Evolutionary conservation across 768 basidiomycete species (phyloP), one percentile per base, ranked within the genome.

Genomic region (Mycena rosella): DNA sequence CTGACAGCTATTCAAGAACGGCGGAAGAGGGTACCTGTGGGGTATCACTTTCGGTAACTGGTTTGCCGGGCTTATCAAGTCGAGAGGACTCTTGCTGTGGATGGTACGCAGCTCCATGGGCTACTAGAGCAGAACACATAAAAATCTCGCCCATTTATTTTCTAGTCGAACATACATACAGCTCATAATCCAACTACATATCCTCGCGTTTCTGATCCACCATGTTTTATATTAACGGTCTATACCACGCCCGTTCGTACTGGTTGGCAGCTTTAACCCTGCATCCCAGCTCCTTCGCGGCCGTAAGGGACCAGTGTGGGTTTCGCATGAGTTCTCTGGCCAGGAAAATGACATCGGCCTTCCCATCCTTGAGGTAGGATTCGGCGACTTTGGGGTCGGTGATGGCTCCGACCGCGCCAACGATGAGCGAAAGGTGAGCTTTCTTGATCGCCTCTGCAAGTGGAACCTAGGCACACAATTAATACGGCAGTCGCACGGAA

Each of bases 231-330:
- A n/a, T n/a, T n/a, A n/a, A 51, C 1, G 17, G 32, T 34, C 27
- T 34, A 32, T 17, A 53, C 86, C 85, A 92, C 2, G 82, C 89
- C 20, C 89, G 78, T 74, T 91, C 89, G 74, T 92, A 93, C 73
- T 95, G 92, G 55, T 87, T 88, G 1, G 93, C 90, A 2, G 89
- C 83, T 71, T 90, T 89, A n/a, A 92, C 85, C 1, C 85, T 84
- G 9, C 86, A 85, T 5, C 83, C 87, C 30, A 90, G 73, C 44
- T 89, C 86, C 24, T 88, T 85, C 2, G 89, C 88, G 72, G 88
- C 88, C 13, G 79, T 72, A 83, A 83, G 84, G 5, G 86, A 84
- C 3, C 77, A 69, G 0, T 83, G 85, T 0, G 89, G 90, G 70
- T 91, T 86, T 79, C 87, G 88, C 76, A 86, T 84, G 80, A 91